A percentile compares a stretch with the other conserved stretches of the same genome.
Conservation (phyloP, 225 moss, liverwort and hornwort genomes). For the Marchantia polymorpha region DNA sequence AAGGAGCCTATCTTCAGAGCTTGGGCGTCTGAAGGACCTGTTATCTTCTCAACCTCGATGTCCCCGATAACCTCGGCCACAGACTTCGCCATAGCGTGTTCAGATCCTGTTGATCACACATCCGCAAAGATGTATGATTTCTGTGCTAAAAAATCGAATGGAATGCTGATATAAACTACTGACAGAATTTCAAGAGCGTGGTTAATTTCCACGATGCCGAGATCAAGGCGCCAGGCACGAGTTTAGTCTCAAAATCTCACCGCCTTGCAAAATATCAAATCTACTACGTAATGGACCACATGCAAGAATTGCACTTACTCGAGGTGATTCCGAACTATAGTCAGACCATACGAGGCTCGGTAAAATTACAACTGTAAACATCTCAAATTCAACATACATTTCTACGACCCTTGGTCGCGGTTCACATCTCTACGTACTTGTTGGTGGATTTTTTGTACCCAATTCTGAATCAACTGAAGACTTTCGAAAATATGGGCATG, state of each 20-base stretch:
- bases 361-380: no score
- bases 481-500: no score
- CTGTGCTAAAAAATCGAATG: background rate
- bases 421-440: no score
- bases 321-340: no score
- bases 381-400: no score
- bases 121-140: background rate
- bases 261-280: background rate
- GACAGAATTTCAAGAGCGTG: background rate
- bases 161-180: background rate
- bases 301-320: no score
- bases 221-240: background rate
- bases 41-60: slow-evolving; percentile 70
- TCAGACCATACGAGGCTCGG: no score
- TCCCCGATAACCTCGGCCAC: slow-evolving; percentile 71
- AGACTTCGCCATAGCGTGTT: slow-evolving; percentile 25
- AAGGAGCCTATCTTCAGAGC: slow-evolving; percentile 54
- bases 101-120: background rate
- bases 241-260: background rate
- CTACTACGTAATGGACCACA: background rate
- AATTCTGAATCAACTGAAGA: no score
- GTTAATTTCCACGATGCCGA: background rate
- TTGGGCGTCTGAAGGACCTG: slow-evolving; percentile 52
- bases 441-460: no score
- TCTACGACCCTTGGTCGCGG: no score